Evolutionary conservation across 352 stramenopile genomes (phyloP).

Genomic region (Pythium folliculosum): DNA sequence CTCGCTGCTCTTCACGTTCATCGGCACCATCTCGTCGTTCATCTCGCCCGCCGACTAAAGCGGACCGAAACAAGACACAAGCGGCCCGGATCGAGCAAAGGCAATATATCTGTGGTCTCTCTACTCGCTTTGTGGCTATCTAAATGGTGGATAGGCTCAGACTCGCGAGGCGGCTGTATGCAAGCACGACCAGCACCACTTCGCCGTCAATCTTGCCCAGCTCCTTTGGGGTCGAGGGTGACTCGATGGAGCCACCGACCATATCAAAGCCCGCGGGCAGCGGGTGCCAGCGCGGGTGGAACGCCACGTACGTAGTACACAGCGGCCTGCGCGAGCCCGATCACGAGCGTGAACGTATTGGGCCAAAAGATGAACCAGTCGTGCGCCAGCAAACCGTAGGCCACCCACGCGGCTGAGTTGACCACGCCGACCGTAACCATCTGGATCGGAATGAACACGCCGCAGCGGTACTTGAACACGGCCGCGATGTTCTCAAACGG

Average conservation of each 20-base stretch:
- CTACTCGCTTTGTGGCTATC: neutral
- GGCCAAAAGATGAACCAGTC: conserved; percentile 49
- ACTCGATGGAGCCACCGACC: neutral
- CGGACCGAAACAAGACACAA: neutral
- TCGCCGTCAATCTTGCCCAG: neutral
- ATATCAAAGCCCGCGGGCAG: neutral
- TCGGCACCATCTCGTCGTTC: conserved; percentile 82
- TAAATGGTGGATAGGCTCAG: neutral
- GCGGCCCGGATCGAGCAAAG: too few species aligned
- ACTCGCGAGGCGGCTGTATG: neutral
- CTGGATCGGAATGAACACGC: conserved; percentile 52
- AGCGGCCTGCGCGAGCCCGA: conserved; percentile 36
- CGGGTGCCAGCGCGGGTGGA: conserved; percentile 39
- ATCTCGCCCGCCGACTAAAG: conserved; percentile 61
- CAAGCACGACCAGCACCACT: too few species aligned
- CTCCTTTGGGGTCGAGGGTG: neutral
- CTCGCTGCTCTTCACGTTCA: conserved; percentile 67
- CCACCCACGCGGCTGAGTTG: conserved; percentile 49
- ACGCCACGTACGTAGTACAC: conserved; percentile 49
- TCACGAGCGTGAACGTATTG: conserved; percentile 36
- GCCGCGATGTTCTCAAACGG: conserved; percentile 53
- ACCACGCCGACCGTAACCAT: conserved; percentile 45
- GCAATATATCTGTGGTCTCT: neutral
- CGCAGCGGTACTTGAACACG: conserved; percentile 44
- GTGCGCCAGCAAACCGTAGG: conserved; percentile 8